Evolutionary conservation across 768 basidiomycete species (phyloP).

Genomic region (Termitomyces sp.): DNA sequence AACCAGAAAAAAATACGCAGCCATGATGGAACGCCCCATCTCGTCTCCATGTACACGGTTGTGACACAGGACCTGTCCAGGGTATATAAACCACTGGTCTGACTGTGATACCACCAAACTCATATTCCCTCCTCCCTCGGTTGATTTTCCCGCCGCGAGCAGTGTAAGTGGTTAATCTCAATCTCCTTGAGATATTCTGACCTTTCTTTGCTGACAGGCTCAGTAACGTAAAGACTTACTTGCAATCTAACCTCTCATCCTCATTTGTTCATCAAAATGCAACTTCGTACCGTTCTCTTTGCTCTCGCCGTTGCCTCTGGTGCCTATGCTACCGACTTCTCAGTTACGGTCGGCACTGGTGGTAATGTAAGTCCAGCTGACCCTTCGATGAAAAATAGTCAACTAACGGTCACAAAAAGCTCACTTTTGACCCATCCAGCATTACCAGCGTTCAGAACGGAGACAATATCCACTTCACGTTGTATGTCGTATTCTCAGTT

Average conservation of each 20-base stretch:
- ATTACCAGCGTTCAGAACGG: constrained; percentile 36
- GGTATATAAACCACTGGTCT: constrained; percentile 1
- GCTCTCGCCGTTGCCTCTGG: constrained; percentile 38
- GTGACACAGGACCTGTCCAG: not conserved
- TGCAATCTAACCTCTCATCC: constrained; percentile 5
- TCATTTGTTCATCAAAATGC: constrained; percentile 49
- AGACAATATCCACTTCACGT: constrained; percentile 52
- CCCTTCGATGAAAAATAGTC: not conserved
- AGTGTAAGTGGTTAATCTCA: constrained; percentile 30
- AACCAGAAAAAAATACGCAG: too few species aligned
- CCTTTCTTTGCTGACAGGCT: constrained; percentile 30
- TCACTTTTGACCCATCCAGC: constrained; percentile 34
- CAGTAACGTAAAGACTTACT: constrained; percentile 11
- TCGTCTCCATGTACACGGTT: constrained; percentile 10
- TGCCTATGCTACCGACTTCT: constrained; percentile 32
- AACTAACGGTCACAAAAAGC: constrained; percentile 17
- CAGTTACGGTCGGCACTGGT: constrained; percentile 41
- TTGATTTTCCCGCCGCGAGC: constrained; percentile 40
- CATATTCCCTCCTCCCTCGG: constrained; percentile 16
- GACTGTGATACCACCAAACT: not conserved
- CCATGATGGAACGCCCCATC: not conserved
- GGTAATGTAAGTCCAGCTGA: constrained; percentile 21
- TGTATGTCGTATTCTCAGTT: constrained; percentile 29
- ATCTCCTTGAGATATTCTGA: not conserved
- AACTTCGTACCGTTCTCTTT: constrained; percentile 40